Base-by-base conservation (phyloP, 2,329 filamentous ascomycete species). In the Annulohypoxylon truncatum region DNA sequence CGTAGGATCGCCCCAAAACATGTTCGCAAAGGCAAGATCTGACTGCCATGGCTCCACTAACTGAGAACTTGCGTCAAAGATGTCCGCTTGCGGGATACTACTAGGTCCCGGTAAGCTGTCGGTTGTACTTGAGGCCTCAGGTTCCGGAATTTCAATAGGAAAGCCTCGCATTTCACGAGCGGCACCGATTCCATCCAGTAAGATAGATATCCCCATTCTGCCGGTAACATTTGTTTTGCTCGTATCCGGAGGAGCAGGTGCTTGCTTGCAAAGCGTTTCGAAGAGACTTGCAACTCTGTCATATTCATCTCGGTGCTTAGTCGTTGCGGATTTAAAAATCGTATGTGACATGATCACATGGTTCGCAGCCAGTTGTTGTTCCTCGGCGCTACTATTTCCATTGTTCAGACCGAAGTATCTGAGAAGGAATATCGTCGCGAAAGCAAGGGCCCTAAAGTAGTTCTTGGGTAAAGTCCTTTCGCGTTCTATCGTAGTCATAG, bases 341-440 rank as follows among this genome's bases (percentile, higher is more conserved):
- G 73, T 62, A 26, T 74, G 72, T 0, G 75, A 68, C 54, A 74
- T 59, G 18, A 70, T 69, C 26, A 77, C 72, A 61, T 75, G 73
- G 50, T 73, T 74, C 2, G 73, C 73, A 5, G 74, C 75, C 13
- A 73, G 26, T 31, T 76, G 73, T 46, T 72, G 73, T 52, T 77
- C 75, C 40, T 76, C 74, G 26, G 62, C 38, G n/a, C 70, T 71
- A 12, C 54, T 58, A 38, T 68, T 68, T 5, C 51, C 53, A 33
- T 62, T 68, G 56, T 74, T 73, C 13, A 73, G 66, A 38, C 68
- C 72, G 48, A 76, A 76, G 57, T 75, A 77, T 15, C 70, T 66
- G n/a, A 77, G 70, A 2, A 77, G 71, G 63, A 77, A 77, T 9
- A 75, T 73, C 9, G 74, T 74, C 13, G 75, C 73, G 55, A 77